A percentile compares a stretch with the other conserved stretches of the same genome.
These are phyloP conservation scores for Afroboletus lepidellus DNA, from an alignment of 1,284 basidiomycete genomes.

Conservation along the genomic window DNA sequence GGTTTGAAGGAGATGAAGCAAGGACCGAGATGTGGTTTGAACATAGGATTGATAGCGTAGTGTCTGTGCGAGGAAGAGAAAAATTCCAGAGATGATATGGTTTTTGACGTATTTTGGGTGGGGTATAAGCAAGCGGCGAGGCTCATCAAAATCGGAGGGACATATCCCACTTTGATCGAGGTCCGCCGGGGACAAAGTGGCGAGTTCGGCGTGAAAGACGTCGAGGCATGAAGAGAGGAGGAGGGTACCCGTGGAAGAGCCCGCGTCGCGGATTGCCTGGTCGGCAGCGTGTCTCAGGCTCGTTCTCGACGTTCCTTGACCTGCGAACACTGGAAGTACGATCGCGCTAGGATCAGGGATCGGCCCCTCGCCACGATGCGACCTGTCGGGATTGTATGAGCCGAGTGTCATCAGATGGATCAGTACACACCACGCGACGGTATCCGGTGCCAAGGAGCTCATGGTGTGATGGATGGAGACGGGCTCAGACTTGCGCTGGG, in stretches of 20 bases:
- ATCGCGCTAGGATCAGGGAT: constrained; percentile 7
- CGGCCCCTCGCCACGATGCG: constrained; percentile 2
- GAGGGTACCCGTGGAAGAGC: constrained; percentile 38
- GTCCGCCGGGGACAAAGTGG: constrained; percentile 40
- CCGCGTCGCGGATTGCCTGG: constrained; percentile 42
- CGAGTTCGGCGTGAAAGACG: constrained; percentile 49
- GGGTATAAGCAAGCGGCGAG: constrained; percentile 40
- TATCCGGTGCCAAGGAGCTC: constrained; percentile 1
- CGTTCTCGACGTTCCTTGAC: constrained; percentile 48
- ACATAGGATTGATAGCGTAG: constrained; percentile 52
- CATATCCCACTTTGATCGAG: constrained; percentile 39
- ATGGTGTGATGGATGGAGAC: background rate
- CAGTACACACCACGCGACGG: constrained; percentile 13
- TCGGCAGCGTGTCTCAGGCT: constrained; percentile 36
- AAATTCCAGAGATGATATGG: constrained; percentile 48
- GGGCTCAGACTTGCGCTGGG: constrained; percentile 4
- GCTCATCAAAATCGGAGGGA: constrained; percentile 41
- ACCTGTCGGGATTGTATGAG: background rate
- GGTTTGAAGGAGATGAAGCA: constrained; percentile 36
- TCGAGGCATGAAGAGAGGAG: constrained; percentile 51
- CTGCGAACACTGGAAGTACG: constrained; percentile 50
- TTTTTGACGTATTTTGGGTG: constrained; percentile 39
- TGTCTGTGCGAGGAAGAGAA: constrained; percentile 51
- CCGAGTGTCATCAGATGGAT: background rate
- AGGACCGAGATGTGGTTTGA: constrained; percentile 34